Base-by-base conservation (phyloP, 805 yeast genomes). In the Priceomyces haplophilus region DNA sequence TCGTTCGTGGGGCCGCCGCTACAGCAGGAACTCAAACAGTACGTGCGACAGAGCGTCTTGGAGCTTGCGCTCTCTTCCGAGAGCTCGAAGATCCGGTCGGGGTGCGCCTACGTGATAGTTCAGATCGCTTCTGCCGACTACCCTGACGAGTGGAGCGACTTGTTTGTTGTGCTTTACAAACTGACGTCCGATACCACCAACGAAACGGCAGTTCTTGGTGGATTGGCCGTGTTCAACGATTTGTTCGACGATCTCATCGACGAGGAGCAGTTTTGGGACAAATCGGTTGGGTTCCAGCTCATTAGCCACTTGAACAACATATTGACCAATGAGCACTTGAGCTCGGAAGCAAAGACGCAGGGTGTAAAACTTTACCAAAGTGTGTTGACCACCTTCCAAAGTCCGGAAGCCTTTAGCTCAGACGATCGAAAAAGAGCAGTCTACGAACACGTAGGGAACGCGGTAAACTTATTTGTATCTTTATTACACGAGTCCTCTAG, bases 101-200 rank as follows among this genome's bases (percentile, higher is more conserved):
- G 85, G 39, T 78, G 85, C 1, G 80, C 90, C 1, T 83, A 87
- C 49, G 83, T 86, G 12, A 77, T 89, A 13, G 85, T 85, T 4
- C 95, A 86, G 54, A 86, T 91, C 12, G 88, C 96, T 0, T 84
- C 85, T 2, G 85, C 82, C 1, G 99, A 91, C 56, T 91, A 79
- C 55, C 99, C 99, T 0, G 98, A 93, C 56, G 95, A 88, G 58
- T 91, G 98, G 98, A 96, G 97, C 0, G 75, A 72, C 17, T 66
- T 90, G 37, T 57, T 86, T 43, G 55, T 62, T 25, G 60, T 60
- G 5, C 54, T 88, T 16, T 81, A 80, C 52, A 55, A 55, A 1
- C 59, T 61, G 20, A 69, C 77, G 27, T 53, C 60, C 7, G 55
- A 67, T 7, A 55, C 58, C 25, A 43, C 46, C 4, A 53, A 67